phyloP scores from a whole-genome alignment of 2,329 filamentous ascomycete genomes.

The Hortaea sp. region DNA sequence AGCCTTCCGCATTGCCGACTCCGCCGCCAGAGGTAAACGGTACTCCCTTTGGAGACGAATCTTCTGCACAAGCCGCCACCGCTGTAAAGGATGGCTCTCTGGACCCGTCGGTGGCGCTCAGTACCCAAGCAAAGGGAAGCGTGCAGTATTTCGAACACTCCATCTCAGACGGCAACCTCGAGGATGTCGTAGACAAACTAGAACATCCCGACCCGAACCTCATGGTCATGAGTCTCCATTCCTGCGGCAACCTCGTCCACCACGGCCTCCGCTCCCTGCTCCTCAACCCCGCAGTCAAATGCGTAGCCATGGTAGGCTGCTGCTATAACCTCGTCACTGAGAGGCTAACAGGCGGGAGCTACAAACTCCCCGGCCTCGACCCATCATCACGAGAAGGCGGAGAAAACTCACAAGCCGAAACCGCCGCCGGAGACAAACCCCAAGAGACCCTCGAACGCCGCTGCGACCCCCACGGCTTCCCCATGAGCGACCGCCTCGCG shows the following conservation, averaged over 20 bases:
- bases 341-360: constrained; percentile 73
- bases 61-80: too few species aligned
- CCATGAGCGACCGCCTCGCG: constrained; percentile 66
- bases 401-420: too few species aligned
- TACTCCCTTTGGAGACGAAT: too few species aligned
- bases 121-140: constrained; percentile 46
- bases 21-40: constrained; percentile 9
- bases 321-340: constrained; percentile 97
- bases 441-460: too few species aligned
- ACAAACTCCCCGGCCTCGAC: constrained; percentile 71
- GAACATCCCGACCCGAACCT: constrained; percentile 32
- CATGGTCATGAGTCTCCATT: constrained; percentile 92
- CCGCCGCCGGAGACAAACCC: too few species aligned
- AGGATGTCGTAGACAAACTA: constrained; percentile 39
- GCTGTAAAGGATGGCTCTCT: constrained; percentile 3
- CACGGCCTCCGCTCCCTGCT: constrained; percentile 80
- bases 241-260: constrained; percentile 94
- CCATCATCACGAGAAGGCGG: constrained; percentile 23
- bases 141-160: constrained; percentile 70
- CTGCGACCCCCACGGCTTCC: constrained; percentile 86
- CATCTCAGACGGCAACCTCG: constrained; percentile 63
- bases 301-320: constrained; percentile 93
- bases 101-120: constrained; percentile 35
- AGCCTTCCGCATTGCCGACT: constrained; percentile 9
- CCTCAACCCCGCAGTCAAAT: constrained; percentile 71